Evolutionary conservation across 371 early-diverging fungal species (phyloP).

Genomic region (Smittium culicis): DNA sequence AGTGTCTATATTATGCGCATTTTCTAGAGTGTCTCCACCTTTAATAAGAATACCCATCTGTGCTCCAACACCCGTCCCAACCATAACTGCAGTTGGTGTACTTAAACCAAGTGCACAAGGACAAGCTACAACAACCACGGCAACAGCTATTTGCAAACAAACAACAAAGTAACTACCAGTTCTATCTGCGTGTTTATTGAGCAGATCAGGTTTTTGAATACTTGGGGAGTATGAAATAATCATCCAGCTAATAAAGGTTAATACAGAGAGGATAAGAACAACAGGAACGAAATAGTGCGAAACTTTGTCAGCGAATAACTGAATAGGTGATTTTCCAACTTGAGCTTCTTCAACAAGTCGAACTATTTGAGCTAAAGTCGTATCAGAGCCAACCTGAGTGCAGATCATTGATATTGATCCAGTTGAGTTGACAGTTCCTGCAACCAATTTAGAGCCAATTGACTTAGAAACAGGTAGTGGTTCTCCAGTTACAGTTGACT

Average conservation of each 20-base stretch:
- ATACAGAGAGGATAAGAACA: slow-evolving; percentile 52
- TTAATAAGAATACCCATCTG: slow-evolving; percentile 80
- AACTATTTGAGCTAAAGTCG: slow-evolving; percentile 80
- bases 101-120: slow-evolving; percentile 93
- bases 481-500: slow-evolving; percentile 98
- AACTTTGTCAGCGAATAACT: slow-evolving; percentile 56
- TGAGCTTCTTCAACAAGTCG: slow-evolving; percentile 60
- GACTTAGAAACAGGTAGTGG: slow-evolving; percentile 71
- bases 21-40: slow-evolving; percentile 71
- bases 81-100: slow-evolving; percentile 96
- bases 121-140: slow-evolving; percentile 92
- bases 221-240: slow-evolving; percentile 37
- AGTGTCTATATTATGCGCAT: slow-evolving; percentile 61
- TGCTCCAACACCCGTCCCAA: slow-evolving; percentile 92
- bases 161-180: slow-evolving; percentile 61
- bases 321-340: slow-evolving; percentile 56
- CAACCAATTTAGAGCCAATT: slow-evolving; percentile 55
- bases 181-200: slow-evolving; percentile 32
- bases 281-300: slow-evolving; percentile 83
- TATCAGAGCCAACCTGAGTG: slow-evolving; percentile 56
- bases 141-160: slow-evolving; percentile 75
- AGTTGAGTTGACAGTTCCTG: slow-evolving; percentile 84
- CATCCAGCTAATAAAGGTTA: slow-evolving; percentile 70
- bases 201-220: slow-evolving; percentile 41
- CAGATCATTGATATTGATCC: slow-evolving; percentile 52